These are phyloP conservation scores for Fusarium ramigenum DNA, from an alignment of 2,329 filamentous ascomycete species.

Conservation along the genomic window DNA sequence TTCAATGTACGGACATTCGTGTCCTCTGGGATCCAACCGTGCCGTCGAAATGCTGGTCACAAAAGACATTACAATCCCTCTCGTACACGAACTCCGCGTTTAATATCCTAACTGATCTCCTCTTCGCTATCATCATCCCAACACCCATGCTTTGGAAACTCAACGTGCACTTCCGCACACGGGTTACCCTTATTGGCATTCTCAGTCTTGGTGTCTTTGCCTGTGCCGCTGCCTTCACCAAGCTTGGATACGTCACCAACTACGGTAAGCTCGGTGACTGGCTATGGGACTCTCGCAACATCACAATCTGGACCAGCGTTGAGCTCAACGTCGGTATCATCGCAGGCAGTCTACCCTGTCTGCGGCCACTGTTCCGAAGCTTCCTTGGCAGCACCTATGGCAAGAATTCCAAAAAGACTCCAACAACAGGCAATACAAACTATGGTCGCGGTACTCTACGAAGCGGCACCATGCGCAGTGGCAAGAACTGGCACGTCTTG, in stretches of 20 bases:
- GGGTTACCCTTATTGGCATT: constrained; percentile 52
- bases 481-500: constrained; percentile 39
- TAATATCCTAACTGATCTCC: constrained; percentile 50
- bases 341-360: constrained; percentile 48
- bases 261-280: constrained; percentile 54
- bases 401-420: constrained; percentile 42
- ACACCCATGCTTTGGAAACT: constrained; percentile 51
- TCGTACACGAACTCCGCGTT: constrained; percentile 54
- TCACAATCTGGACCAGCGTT: constrained; percentile 58
- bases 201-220: constrained; percentile 57
- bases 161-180: constrained; percentile 54
- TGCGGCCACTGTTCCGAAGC: constrained; percentile 48
- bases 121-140: constrained; percentile 53
- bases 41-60: constrained; percentile 53
- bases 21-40: constrained; percentile 55
- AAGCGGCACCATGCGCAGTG: constrained; percentile 35
- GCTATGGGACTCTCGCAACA: constrained; percentile 56
- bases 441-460: constrained; percentile 40
- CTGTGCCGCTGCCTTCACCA: constrained; percentile 54
- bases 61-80: constrained; percentile 51
- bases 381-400: constrained; percentile 47
- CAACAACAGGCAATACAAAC: constrained; percentile 35
- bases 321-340: constrained; percentile 52
- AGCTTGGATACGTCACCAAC: constrained; percentile 50
- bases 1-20: constrained; percentile 59